A percentile compares a stretch with the other conserved stretches of the same genome.
These are phyloP conservation scores for Lasiosphaeria hispida DNA, from an alignment of 495 filamentous ascomycete genomes.

Conservation along the genomic window DNA sequence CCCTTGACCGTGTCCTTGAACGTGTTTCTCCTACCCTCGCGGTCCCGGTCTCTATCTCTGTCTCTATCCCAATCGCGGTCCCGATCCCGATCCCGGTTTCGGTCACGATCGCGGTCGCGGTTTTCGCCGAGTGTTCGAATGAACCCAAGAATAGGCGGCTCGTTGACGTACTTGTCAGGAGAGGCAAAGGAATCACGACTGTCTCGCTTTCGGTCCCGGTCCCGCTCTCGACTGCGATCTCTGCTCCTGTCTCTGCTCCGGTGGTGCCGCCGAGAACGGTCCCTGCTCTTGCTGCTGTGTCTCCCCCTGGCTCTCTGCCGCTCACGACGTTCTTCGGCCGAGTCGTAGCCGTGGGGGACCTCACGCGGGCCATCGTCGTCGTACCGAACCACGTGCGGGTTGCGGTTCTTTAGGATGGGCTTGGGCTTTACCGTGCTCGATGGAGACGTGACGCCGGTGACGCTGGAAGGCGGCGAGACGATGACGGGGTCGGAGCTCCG, in stretches of 20 bases:
- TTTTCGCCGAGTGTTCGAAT: neutral
- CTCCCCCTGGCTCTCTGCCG: neutral
- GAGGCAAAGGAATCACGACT: too few relatives aligned
- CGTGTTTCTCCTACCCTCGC: constrained; percentile 35
- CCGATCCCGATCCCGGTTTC: constrained; percentile 15
- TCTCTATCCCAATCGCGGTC: constrained; percentile 25
- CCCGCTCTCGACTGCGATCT: constrained; percentile 25
- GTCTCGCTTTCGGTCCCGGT: constrained; percentile 20
- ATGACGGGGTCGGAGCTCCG: constrained; percentile 38
- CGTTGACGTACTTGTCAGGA: too few relatives aligned
- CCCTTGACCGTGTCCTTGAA: constrained; percentile 41
- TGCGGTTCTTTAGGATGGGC: constrained; percentile 51
- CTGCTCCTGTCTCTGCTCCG: constrained; percentile 23
- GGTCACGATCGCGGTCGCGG: constrained; percentile 22
- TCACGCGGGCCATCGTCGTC: constrained; percentile 38
- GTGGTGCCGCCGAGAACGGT: constrained; percentile 21
- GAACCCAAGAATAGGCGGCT: too few relatives aligned
- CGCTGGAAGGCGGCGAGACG: constrained; percentile 38
- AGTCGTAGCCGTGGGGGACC: constrained; percentile 28
- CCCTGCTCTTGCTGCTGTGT: neutral
- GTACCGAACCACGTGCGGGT: constrained; percentile 48
- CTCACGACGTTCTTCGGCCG: constrained; percentile 23
- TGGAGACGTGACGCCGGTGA: constrained; percentile 34
- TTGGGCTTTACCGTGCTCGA: constrained; percentile 43
- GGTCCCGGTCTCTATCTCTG: constrained; percentile 32